Conservation (phyloP, 2,329 filamentous ascomycete species). For the Trichophyton mentagrophytes region DNA sequence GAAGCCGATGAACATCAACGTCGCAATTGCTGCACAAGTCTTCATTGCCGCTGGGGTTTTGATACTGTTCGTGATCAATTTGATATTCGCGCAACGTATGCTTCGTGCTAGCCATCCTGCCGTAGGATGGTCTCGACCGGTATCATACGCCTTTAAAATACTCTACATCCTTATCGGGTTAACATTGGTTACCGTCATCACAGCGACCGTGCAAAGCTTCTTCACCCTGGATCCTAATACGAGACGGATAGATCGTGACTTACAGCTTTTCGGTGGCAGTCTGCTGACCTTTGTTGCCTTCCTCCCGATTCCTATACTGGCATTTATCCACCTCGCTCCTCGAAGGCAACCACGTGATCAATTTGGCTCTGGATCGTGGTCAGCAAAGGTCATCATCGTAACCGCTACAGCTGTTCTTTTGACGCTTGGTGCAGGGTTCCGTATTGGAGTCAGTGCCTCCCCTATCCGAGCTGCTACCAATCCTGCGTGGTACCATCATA, state of each 20-base stretch:
- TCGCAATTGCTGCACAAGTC: conserved; percentile 50
- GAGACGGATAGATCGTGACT: conserved; percentile 42
- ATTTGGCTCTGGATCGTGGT: conserved; percentile 55
- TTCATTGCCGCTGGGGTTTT: conserved; percentile 63
- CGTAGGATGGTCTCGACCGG: conserved; percentile 53
- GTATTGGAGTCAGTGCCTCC: conserved; percentile 47
- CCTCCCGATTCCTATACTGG: conserved; percentile 49
- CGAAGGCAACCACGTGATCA: conserved; percentile 38
- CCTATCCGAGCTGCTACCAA: conserved; percentile 36
- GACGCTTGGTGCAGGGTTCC: conserved; percentile 56
- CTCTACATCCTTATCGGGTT: conserved; percentile 47
- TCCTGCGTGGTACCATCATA: conserved; percentile 58
- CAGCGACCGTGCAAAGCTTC: conserved; percentile 49
- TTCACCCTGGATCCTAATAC: conserved; percentile 48
- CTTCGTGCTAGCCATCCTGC: conserved; percentile 58
- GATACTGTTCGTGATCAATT: conserved; percentile 63
- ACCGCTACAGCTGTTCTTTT: conserved; percentile 47
- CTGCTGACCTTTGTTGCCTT: conserved; percentile 54
- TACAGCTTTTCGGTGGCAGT: conserved; percentile 51
- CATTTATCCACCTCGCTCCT: conserved; percentile 37
- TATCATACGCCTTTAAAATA: conserved; percentile 42
- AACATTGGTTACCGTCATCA: conserved; percentile 54
- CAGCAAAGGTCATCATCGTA: conserved; percentile 54
- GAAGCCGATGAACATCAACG: conserved; percentile 29
- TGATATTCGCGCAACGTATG: conserved; percentile 64